Percentiles rank a stretch among this genome's conserved stretches.
Conservation (phyloP, 2,329 filamentous ascomycete genomes). For the Diaporthe sp. region DNA sequence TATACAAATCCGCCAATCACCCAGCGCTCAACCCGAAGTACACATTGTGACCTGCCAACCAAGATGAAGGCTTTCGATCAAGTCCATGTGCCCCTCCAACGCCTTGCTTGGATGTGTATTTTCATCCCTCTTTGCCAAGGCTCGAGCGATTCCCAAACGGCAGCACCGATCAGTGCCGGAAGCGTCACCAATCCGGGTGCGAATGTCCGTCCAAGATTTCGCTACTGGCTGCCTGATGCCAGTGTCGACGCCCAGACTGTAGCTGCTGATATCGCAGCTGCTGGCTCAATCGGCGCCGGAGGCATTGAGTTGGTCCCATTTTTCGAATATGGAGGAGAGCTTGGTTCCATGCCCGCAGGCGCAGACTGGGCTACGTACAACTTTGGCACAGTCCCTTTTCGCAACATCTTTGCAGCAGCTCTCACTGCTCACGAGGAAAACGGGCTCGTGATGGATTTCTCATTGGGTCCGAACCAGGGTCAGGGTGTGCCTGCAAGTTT, state of each 20-base stretch:
- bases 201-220: neutral
- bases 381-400: neutral
- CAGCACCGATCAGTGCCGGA: neutral
- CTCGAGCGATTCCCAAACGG: neutral
- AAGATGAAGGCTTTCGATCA: neutral
- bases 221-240: constrained; percentile 4
- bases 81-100: neutral
- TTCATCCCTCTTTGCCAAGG: neutral
- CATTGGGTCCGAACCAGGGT: neutral
- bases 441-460: neutral
- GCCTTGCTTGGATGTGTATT: neutral
- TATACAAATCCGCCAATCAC: neutral
- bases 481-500: neutral
- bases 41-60: neutral
- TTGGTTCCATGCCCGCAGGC: neutral
- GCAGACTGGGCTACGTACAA: neutral
- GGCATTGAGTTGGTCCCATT: neutral
- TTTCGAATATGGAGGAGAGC: neutral
- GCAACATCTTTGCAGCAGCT: neutral
- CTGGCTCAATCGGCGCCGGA: neutral
- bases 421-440: neutral
- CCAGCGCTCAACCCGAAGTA: too few relatives aligned
- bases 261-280: neutral
- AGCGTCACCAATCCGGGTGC: neutral
- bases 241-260: neutral